Percentiles rank a stretch among this genome's conserved stretches.
These are phyloP conservation scores for Eutrema japonicum DNA, from an alignment of 345 rosid species.

Conservation along the genomic window DNA sequence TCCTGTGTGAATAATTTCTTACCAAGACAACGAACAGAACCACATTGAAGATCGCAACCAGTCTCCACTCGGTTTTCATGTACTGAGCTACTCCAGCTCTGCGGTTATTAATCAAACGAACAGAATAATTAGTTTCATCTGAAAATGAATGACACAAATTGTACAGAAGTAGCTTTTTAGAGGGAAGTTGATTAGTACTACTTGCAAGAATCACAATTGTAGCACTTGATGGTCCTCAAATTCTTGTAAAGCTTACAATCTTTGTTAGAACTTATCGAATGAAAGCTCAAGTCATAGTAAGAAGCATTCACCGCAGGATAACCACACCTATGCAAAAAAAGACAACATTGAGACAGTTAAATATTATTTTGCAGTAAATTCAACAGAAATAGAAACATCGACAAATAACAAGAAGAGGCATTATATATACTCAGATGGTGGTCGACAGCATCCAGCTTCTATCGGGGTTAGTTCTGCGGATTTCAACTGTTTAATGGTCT, in stretches of 20 bases:
- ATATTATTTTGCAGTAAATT: not conserved
- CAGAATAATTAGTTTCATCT: constrained; percentile 11
- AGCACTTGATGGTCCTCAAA: constrained; percentile 68
- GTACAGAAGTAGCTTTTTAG: not conserved
- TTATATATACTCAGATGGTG: constrained; percentile 79
- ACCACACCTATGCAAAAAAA: constrained; percentile 66
- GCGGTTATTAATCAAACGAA: constrained; percentile 10
- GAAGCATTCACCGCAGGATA: constrained; percentile 81
- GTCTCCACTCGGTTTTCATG: constrained; percentile 92
- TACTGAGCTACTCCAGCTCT: constrained; percentile 99
- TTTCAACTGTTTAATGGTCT: constrained; percentile 73
- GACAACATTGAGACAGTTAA: not conserved
- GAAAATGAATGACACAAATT: constrained; percentile 1
- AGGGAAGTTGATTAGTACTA: constrained; percentile 41
- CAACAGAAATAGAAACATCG: not conserved
- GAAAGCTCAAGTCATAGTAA: constrained; percentile 85
- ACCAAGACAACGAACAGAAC: constrained; percentile 75
- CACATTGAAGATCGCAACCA: constrained; percentile 82
- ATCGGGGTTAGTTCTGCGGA: constrained; percentile 75
- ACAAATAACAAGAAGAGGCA: constrained; percentile 8
- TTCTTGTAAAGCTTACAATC: constrained; percentile 92
- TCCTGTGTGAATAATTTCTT: constrained; percentile 31
- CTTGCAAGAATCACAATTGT: constrained; percentile 97
- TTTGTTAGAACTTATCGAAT: constrained; percentile 72
- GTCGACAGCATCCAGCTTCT: constrained; percentile 94